Evolutionary conservation across 495 filamentous ascomycete genomes (phyloP), one percentile per base, ranked within the genome.

Genomic region (Astrothelium macrocarpum): DNA sequence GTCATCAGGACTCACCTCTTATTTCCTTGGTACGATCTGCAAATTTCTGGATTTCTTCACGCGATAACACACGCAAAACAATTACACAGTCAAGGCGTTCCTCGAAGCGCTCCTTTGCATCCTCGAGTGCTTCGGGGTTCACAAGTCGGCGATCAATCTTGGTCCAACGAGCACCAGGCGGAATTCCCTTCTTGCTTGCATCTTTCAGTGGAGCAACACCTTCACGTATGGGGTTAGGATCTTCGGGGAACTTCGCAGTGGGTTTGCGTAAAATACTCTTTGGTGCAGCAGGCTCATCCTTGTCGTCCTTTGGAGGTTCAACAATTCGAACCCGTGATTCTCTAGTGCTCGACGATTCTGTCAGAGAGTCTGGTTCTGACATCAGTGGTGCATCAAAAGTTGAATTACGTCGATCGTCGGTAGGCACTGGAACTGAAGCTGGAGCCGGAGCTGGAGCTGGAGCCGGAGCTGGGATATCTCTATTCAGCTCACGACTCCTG

Each of bases 151-250:
- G 82, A 73, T 86, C 87, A 70, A 95, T 89, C 79, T 92, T 95
- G 43, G 90, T 95, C 90, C 90, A 95, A 53, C 89, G 81, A 2
- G 90, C 90, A 36, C 85, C 87, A 0, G 85, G 78, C 5, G 90
- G 90, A 61, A 93, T 89, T 26, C 85, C 84, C 65, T 85, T 78
- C 46, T 68, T 65, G 2, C 61, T 67, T 20, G 49, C 68, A 53
- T 91, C 89, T 74, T 93, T 94, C 70, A 91, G 81, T 18, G 90
- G 90, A 2, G 90, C 89, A 16, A 94, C 90, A n/a, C 90, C 90
- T 70, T 95, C 90, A 29, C 90, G 78, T n/a, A 92, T 82, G 0
- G 87, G 84, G 60, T 87, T 83, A 0, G 83, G 80, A 32, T 95
- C 84, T 67, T 94, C 90, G 0, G 90, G 90, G 73, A 95, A 95